Conservation (phyloP, 2,329 filamentous ascomycete species). For the Calonectria naviculata region DNA sequence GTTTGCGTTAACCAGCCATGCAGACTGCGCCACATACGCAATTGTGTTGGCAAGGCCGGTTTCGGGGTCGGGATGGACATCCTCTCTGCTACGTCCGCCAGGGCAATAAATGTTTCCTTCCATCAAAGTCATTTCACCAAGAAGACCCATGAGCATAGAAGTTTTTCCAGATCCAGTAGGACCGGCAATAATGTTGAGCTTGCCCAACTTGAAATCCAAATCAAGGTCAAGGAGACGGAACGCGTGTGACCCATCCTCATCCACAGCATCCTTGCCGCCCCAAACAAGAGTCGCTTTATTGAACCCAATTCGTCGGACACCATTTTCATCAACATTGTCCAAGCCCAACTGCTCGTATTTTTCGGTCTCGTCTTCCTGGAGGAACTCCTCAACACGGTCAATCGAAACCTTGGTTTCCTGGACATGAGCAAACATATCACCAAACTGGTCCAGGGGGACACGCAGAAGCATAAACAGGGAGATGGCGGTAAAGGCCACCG, state of each 20-base stretch:
- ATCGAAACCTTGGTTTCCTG: slow-evolving; percentile 98
- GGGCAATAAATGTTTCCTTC: slow-evolving; percentile 86
- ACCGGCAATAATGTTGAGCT: slow-evolving; percentile 92
- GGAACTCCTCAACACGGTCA: slow-evolving; percentile 94
- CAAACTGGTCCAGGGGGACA: slow-evolving; percentile 93
- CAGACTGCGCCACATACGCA: slow-evolving; percentile 96
- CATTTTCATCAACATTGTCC: slow-evolving; percentile 75
- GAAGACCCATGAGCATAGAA: slow-evolving; percentile 91
- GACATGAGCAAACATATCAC: slow-evolving; percentile 98
- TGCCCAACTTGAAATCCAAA: slow-evolving; percentile 84
- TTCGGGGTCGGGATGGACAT: slow-evolving; percentile 82
- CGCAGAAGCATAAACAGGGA: slow-evolving; percentile 95
- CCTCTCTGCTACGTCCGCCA: slow-evolving; percentile 86
- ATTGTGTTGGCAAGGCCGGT: slow-evolving; percentile 92
- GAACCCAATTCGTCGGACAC: slow-evolving; percentile 84
- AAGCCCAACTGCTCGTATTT: slow-evolving; percentile 88
- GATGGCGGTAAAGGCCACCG: slow-evolving; percentile 93
- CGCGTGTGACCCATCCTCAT: slow-evolving; percentile 74
- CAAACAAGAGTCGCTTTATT: slow-evolving; percentile 88
- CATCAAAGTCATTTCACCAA: slow-evolving; percentile 94
- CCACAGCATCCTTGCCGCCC: slow-evolving; percentile 76
- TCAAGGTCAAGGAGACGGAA: slow-evolving; percentile 88
- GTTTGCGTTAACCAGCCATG: slow-evolving; percentile 95
- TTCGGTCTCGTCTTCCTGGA: slow-evolving; percentile 93
- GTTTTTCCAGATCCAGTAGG: slow-evolving; percentile 97